Base-by-base conservation (phyloP, 1,139 yeast genomes). In the Diutina neorugosa region DNA sequence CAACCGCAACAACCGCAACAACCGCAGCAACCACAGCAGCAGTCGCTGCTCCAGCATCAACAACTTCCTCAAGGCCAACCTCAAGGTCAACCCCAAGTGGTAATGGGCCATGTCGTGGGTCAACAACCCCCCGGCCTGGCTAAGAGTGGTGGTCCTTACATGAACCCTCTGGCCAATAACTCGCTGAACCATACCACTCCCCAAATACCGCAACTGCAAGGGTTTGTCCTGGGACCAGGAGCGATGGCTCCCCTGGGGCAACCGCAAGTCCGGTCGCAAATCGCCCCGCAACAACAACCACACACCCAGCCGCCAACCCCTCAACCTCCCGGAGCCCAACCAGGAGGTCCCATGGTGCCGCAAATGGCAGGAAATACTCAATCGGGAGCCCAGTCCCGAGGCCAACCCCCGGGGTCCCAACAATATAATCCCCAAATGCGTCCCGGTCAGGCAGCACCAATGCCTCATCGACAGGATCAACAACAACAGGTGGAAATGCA, bases 1-100 rank as follows among this genome's bases (percentile, higher is more conserved):
- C 48, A 43, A 44, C 53, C 46, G 55, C 59, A 53, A 20, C 62
- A 55, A 40, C 59, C 49, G 34, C 60, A 60, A 51, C 67, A 63
- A 43, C 65, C 59, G 14, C 59, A 62, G 27, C 51, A 19, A 20
- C 23, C n/a, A 8, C 43, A 49, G 20, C 6, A 7, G 19, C 43
- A 40, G 21, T 11, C 7, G 37, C 44, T 19, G 43, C n/a, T 31
- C 9, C 51, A n/a, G 51, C 25, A 23, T 23, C 25, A 23, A 23
- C 25, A 23, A 23, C 25, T 23, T 23, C 25, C 25, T 23, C 25
- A 23, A 23, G 25, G 25, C 7, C 25, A 23, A 23, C 6, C 6
- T 23, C 25, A 23, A 23, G 25, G 25, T 7, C 25, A 25, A 5
- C 44, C 25, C 12, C 50, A 46, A 12, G 19, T 27, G 41, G 23